Base-by-base conservation (phyloP, 2,329 filamentous ascomycete species). In the Verticillium isaacii region DNA sequence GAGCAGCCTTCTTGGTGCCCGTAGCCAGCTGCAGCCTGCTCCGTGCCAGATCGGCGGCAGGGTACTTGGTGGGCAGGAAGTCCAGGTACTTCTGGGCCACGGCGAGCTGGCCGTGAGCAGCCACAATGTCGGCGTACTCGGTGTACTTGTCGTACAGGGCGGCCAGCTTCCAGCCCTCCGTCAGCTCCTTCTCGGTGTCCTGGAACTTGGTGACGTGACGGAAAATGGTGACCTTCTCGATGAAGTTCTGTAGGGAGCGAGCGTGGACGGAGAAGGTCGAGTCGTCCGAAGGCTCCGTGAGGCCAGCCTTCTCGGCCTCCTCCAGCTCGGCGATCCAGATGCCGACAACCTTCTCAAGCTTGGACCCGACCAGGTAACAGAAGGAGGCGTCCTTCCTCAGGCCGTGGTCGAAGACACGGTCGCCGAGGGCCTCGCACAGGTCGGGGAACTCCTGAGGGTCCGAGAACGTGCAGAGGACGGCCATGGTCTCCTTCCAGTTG, bases 191-290 rank as follows among this genome's bases (percentile, higher is more conserved):
- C 71, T 97, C 93, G 9, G 78, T 76, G 72, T 99, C 95, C 69
- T 90, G 80, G 80, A 97, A 99, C 71, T 94, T 93, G 65, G 93
- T 93, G 54, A 97, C 93, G 68, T 95, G 86, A 60, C 95, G 89
- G 87, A 99, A 99, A 60, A 99, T 86, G 0, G 93, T 96, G 56
- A 99, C 95, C 82, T 99, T 99, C 78, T 99, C 95, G 65, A 99
- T 96, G 72, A 99, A 94, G 67, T 91, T 89, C 75, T 98, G 95
- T 54, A 99, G 80, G 56, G 90, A 89, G 64, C 88, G 88, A 61
- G 94, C 93, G 70, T 98, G 95, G 58, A 98, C 88, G 0, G 94
- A 96, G 77, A 97, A 99, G 62, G 87, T 90, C 25, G 91, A 94
- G 69, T 93, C 91, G 37, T 86, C 86, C 29, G 83, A 83, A 23